Evolutionary conservation across 1,284 basidiomycete genomes (phyloP), one percentile per base, ranked within the genome.

Genomic region (Amylostereum chailletii): DNA sequence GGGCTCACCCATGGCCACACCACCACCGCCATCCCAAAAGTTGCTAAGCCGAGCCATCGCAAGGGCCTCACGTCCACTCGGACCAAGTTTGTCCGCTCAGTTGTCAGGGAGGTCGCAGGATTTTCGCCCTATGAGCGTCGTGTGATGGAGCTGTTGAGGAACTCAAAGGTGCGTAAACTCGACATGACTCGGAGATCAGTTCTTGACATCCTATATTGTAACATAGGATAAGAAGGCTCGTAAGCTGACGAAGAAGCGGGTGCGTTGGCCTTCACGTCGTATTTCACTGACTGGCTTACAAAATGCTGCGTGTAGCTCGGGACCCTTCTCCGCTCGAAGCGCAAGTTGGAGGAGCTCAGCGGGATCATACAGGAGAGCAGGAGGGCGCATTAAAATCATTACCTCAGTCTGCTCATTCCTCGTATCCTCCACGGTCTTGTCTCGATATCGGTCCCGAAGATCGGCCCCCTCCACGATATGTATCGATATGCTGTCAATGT

Each of bases 51-150:
- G 51, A 89, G 86, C 63, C 84, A 95, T 67, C 89, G 91, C 71
- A 99, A 98, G 81, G 96, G 95, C 60, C 71, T 83, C 61, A 80
- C 83, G 67, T 87, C 88, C 51, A 78, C 79, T 60, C 90, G 90
- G 75, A 92, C 85, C 66, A 86, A 86, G 65, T 94, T 97, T 64
- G 92, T 96, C 65, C 87, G 90, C 67, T 87, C 83, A 57, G 79
- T 97, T 56, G 77, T 97, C 63, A 84, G 94, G 61, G 94, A 97
- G 78, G 93, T 96, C 65, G 92, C 86, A 65, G 96, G 96, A 56
- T 99, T 98, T 76, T 92, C 94, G 44, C 90, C 96, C 44, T 99
- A 99, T 71, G 96, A 99, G 82, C 83, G 94, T 66, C 86, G 96
- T 60, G 94, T 99, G 53, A 86, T 99, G 90, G 96, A 99, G 75